phyloP scores from a whole-genome alignment of 148 eudicot genomes.

The Chenopodium berlandieri region DNA sequence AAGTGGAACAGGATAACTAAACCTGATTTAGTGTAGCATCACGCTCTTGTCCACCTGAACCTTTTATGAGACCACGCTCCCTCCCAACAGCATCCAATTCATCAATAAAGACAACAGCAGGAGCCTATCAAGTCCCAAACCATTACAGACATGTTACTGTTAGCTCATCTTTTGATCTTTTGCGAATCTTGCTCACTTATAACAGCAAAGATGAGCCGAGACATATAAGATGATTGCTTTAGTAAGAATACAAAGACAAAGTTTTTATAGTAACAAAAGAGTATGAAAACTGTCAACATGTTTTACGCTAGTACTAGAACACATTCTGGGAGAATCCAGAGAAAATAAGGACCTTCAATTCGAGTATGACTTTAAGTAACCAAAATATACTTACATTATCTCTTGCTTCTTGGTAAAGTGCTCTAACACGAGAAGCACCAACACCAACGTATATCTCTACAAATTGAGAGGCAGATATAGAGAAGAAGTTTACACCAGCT shows the following conservation, averaged over 20 bases:
- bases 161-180: constrained; percentile 3
- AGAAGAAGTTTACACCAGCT: constrained; percentile 95
- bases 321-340: neutral
- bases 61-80: constrained; percentile 92
- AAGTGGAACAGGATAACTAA: constrained; percentile 9
- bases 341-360: neutral
- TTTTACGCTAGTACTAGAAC: neutral
- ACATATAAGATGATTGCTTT: neutral
- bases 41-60: constrained; percentile 99
- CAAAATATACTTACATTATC: constrained; percentile 56
- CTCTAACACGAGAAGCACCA: constrained; percentile 95
- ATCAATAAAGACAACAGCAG: constrained; percentile 95
- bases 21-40: constrained; percentile 99
- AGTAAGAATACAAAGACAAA: neutral
- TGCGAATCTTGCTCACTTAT: neutral
- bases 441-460: constrained; percentile 98
- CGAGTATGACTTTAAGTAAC: neutral
- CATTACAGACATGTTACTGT: constrained; percentile 14
- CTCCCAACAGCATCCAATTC: constrained; percentile 99
- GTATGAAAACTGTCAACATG: neutral
- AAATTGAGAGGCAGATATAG: constrained; percentile 95
- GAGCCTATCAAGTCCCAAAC: constrained; percentile 55
- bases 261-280: neutral
- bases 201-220: neutral
- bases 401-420: constrained; percentile 92